These are phyloP conservation scores for Leccinum subrobustum DNA, from an alignment of 1,284 basidiomycete genomes.

Conservation along the genomic window DNA sequence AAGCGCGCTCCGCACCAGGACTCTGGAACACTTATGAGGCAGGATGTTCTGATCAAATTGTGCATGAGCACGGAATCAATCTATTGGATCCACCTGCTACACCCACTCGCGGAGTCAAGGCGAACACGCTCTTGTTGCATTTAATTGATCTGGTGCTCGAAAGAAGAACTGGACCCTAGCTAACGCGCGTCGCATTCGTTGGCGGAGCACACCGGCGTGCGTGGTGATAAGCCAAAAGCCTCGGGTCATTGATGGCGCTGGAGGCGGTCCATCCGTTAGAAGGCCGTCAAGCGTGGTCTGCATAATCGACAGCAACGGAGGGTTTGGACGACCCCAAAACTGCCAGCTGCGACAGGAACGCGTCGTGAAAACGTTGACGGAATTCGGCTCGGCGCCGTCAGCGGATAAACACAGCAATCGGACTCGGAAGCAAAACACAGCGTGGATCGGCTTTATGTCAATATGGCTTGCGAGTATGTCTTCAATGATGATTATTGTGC, in stretches of 20 bases:
- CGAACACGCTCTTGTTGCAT: conserved; percentile 21
- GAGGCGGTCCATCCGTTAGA: conserved; percentile 1
- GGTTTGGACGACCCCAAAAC: conserved; percentile 29
- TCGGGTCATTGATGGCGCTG: background rate
- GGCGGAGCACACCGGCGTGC: conserved; percentile 10
- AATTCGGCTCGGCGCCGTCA: conserved; percentile 9
- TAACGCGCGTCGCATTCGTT: conserved; percentile 8
- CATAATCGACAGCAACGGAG: conserved; percentile 3
- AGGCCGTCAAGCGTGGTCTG: conserved; percentile 6
- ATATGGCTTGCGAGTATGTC: conserved; percentile 13
- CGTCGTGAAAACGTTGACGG: conserved; percentile 19
- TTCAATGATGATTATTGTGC: conserved; percentile 5
- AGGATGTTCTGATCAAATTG: conserved; percentile 6
- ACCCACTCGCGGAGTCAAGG: conserved; percentile 13
- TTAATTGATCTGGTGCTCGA: conserved; percentile 7
- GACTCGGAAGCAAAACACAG: background rate
- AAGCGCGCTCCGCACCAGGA: conserved; percentile 1
- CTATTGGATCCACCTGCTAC: conserved; percentile 17
- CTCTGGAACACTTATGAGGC: conserved; percentile 1
- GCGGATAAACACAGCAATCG: conserved; percentile 5
- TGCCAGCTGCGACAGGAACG: conserved; percentile 30
- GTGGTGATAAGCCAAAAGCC: conserved; percentile 13
- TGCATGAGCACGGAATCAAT: conserved; percentile 2
- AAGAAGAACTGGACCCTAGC: conserved; percentile 21
- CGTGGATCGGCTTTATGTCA: conserved; percentile 31